A percentile compares a stretch with the other conserved stretches of the same genome.
phyloP scores from a whole-genome alignment of 306 rosid genomes.

The Rosa multiflora region DNA sequence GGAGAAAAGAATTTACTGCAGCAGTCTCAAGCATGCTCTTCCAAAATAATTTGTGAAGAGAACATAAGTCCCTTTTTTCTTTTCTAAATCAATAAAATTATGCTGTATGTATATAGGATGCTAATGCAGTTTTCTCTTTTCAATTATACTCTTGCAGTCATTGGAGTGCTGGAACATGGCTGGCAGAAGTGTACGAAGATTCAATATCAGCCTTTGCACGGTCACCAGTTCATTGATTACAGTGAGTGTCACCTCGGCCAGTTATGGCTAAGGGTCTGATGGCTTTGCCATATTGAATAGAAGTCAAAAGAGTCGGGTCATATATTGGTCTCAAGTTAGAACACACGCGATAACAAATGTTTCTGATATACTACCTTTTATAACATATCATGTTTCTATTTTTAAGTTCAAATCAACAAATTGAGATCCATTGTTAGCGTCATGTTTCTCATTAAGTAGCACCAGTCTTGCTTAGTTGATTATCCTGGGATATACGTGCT shows the following conservation, averaged over 20 bases:
- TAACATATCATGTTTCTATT: not conserved
- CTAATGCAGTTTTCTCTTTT: not conserved
- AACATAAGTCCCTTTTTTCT: not conserved
- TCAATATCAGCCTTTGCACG: slow-evolving; percentile 70
- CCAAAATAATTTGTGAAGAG: not conserved
- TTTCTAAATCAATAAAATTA: not conserved
- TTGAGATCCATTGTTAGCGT: not conserved
- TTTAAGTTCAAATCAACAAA: not conserved
- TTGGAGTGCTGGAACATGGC: slow-evolving; percentile 36
- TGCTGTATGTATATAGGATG: not conserved
- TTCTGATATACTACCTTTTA: not conserved
- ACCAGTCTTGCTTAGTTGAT: not conserved
- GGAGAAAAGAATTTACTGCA: not conserved
- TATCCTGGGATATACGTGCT: not conserved
- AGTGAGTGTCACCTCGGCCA: slow-evolving; percentile 82
- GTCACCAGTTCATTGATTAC: slow-evolving; percentile 43
- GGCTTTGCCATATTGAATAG: not conserved
- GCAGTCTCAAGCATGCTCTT: not conserved
- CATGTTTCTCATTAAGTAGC: not conserved
- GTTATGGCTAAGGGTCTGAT: slow-evolving; percentile 51
- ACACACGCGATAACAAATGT: not conserved
- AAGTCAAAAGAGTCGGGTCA: not conserved
- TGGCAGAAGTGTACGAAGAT: slow-evolving; percentile 70
- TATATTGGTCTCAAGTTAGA: not conserved
- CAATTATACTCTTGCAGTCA: slow-evolving; percentile 44